These are phyloP conservation scores for Orbilia quercus DNA, from an alignment of 2,329 filamentous ascomycete species.

Conservation along the genomic window DNA sequence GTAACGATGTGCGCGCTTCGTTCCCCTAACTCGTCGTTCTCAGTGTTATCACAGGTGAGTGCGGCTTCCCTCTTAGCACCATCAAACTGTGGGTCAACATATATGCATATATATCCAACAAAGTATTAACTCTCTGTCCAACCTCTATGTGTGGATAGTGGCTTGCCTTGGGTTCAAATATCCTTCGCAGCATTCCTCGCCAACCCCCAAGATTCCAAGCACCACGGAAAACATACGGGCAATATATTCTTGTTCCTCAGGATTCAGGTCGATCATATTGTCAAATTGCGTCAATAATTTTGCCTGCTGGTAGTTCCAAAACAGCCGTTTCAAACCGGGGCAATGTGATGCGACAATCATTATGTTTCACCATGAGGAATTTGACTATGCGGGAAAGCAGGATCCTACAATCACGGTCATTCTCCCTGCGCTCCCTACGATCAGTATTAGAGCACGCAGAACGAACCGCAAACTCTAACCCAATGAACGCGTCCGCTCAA, in stretches of 20 bases:
- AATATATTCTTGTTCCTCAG: not conserved
- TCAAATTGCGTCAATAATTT: not conserved
- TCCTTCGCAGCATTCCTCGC: conserved; percentile 13
- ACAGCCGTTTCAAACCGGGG: not conserved
- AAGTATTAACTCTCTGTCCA: no score
- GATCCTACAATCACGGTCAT: conserved; percentile 20
- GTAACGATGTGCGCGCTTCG: conserved; percentile 32
- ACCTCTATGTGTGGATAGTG: conserved; percentile 2
- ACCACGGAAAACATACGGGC: not conserved
- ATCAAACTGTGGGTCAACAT: no score
- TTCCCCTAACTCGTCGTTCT: conserved; percentile 22
- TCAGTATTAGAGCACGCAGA: conserved; percentile 81
- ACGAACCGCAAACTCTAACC: conserved; percentile 91
- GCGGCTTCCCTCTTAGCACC: no score
- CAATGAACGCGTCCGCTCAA: conserved; percentile 85
- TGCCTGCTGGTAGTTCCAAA: not conserved
- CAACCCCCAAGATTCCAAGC: conserved; percentile 16
- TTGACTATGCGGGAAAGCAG: not conserved
- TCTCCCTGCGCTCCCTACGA: conserved; percentile 46
- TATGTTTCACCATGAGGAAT: not conserved
- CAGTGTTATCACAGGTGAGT: conserved; percentile 38
- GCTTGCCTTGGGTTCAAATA: conserved; percentile 16
- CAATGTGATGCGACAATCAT: not conserved
- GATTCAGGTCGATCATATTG: conserved; percentile 1
- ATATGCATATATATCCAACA: no score